phyloP scores from a whole-genome alignment of 768 basidiomycete genomes.

The Coprinopsis marcescibilis region DNA sequence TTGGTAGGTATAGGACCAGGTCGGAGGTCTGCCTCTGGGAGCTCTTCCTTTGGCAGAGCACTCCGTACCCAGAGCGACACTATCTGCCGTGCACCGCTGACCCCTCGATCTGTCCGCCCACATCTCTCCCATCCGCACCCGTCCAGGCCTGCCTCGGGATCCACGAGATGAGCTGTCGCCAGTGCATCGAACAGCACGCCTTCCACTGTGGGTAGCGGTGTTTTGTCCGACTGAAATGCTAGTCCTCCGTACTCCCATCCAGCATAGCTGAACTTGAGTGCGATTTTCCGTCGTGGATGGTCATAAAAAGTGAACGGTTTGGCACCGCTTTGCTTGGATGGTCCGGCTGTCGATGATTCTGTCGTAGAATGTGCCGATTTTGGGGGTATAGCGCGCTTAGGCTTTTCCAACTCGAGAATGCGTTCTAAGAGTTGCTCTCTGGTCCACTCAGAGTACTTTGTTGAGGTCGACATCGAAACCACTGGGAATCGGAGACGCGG shows the following conservation, averaged over 20 bases:
- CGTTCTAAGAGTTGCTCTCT: slow-evolving; percentile 66
- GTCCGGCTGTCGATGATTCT: not conserved
- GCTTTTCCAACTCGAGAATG: slow-evolving; percentile 49
- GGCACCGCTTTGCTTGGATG: slow-evolving; percentile 18
- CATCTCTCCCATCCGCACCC: slow-evolving; percentile 90
- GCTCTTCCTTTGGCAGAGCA: slow-evolving; percentile 34
- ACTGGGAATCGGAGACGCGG: slow-evolving; percentile 6
- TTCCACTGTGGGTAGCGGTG: slow-evolving; percentile 87
- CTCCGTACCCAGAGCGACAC: slow-evolving; percentile 89
- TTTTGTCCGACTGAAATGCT: slow-evolving; percentile 67
- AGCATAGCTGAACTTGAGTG: slow-evolving; percentile 87
- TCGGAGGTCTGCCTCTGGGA: slow-evolving; percentile 12
- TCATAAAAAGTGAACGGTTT: slow-evolving; percentile 55
- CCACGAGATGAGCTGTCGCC: slow-evolving; percentile 70
- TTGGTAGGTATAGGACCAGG: slow-evolving; percentile 5
- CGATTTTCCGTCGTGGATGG: slow-evolving; percentile 82
- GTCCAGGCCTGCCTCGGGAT: slow-evolving; percentile 65
- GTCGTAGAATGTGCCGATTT: slow-evolving; percentile 2
- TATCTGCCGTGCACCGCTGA: slow-evolving; percentile 92
- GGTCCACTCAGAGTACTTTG: slow-evolving; percentile 33
- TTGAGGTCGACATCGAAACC: slow-evolving; percentile 12
- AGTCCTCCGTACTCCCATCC: slow-evolving; percentile 92
- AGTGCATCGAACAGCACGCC: slow-evolving; percentile 78
- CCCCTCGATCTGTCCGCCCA: slow-evolving; percentile 92
- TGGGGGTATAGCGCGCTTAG: not conserved